These are phyloP conservation scores for Phyllosticta paracitricarpa DNA, from an alignment of 2,329 filamentous ascomycete species.

Conservation along the genomic window DNA sequence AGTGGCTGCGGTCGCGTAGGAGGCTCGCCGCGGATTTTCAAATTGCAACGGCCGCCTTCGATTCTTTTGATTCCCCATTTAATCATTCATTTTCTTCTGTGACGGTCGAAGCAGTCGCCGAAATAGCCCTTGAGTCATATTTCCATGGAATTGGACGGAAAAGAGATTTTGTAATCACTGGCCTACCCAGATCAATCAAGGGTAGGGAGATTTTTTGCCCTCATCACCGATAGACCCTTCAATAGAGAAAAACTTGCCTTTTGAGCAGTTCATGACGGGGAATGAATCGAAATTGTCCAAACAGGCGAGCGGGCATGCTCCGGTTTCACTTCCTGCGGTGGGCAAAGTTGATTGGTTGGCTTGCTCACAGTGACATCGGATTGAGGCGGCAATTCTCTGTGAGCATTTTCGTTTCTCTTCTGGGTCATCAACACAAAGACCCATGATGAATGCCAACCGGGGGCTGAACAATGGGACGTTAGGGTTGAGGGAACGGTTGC, in stretches of 20 bases:
- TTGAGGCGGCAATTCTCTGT: too few relatives aligned
- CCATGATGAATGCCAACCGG: too few relatives aligned
- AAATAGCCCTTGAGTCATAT: background rate
- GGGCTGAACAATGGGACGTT: too few relatives aligned
- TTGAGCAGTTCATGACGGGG: background rate
- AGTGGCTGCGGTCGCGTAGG: background rate
- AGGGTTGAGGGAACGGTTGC: too few relatives aligned
- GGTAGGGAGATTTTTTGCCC: background rate
- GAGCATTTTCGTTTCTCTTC: too few relatives aligned
- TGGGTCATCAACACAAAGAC: too few relatives aligned
- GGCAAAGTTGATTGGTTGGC: too few relatives aligned
- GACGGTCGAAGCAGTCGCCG: background rate
- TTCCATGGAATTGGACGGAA: background rate
- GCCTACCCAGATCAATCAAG: background rate
- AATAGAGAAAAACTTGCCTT: background rate
- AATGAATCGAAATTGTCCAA: background rate
- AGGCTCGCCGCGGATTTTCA: background rate
- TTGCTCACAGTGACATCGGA: too few relatives aligned
- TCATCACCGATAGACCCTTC: background rate
- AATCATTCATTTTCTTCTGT: background rate
- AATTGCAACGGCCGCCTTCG: background rate
- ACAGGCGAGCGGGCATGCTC: too few relatives aligned
- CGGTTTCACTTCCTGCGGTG: too few relatives aligned
- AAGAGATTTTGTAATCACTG: background rate
- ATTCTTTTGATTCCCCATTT: background rate